phyloP scores from a whole-genome alignment of 129 eudicot species.

The Glebionis coronaria region DNA sequence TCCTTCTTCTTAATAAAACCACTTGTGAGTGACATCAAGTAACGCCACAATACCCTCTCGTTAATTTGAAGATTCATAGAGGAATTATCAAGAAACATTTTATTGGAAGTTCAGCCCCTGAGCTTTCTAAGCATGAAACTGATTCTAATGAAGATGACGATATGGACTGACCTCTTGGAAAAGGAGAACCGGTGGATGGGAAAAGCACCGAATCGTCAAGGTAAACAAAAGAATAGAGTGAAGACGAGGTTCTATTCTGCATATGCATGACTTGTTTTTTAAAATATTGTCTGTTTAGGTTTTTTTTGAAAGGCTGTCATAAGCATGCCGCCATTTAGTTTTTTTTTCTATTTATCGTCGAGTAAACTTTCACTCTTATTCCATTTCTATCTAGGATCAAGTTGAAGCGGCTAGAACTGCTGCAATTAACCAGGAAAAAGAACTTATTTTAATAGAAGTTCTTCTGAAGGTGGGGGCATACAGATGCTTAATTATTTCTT shows the following conservation, averaged over 20 bases:
- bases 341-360: background rate
- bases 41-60: too few species aligned
- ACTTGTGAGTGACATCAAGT: too few species aligned
- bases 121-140: slow-evolving; percentile 43
- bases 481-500: slow-evolving; percentile 12
- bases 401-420: slow-evolving; percentile 89
- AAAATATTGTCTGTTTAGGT: slow-evolving; percentile 3
- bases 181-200: slow-evolving; percentile 63
- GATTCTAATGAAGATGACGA: slow-evolving; percentile 63
- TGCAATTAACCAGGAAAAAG: slow-evolving; percentile 87
- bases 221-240: slow-evolving; percentile 79
- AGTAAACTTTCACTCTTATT: background rate
- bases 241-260: slow-evolving; percentile 58
- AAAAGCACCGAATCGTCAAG: slow-evolving; percentile 65
- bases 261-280: slow-evolving; percentile 17
- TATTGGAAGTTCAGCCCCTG: slow-evolving; percentile 55
- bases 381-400: slow-evolving; percentile 51
- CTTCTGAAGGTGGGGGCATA: slow-evolving; percentile 66
- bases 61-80: too few species aligned
- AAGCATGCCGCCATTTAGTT: background rate
- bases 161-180: slow-evolving; percentile 39
- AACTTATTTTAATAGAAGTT: slow-evolving; percentile 91
- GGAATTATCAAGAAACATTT: slow-evolving; percentile 82
- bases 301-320: background rate
- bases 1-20: too few species aligned